Evolutionary conservation across 257 asterid genomes (phyloP), one percentile per base, ranked within the genome.

Genomic region (Cruciata laevipes): DNA sequence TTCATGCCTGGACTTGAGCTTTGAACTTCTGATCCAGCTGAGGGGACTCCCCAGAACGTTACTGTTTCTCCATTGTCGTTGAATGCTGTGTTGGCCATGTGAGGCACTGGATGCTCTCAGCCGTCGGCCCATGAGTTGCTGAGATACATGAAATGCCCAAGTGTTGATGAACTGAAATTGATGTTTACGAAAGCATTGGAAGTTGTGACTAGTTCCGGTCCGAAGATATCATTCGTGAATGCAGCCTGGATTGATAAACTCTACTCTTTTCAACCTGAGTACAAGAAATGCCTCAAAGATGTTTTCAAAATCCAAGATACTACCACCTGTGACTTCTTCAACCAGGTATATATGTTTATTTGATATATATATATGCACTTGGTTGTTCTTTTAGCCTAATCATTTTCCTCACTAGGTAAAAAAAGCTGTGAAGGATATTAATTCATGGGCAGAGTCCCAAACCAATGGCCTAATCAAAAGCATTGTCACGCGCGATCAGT

Each of bases 381-480:
- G 37, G 37, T 0, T 33, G 37, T 33, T 16, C 3, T 44, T 44
- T 12, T 44, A 16, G 37, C 5, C 7, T 44, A 44, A 9, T 44
- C 7, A 44, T 7, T 44, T 16, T 16, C 18, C 52, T 44, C 17
- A 49, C 7, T 13, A 38, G 72, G 65, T 24, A 18, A 20, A 62
- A 9, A 69, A 61, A 44, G 70, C 42, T 0, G 61, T 55, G 8
- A 20, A 27, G 17, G 78, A 68, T 23, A 63, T 51, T 35, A 74
- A 74, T 9, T 52, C 60, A 20, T 74, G 78, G 78, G 78, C 70
- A 4, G 23, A 55, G 25, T 10, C 31, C 21, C 30, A 71, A 62
- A 68, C 70, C 42, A 74, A 73, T 3, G 78, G 78, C 18, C 51
- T 74, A 11, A 69, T 62, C 23, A 24, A 11, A 53, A 4, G 23